Percentiles rank a stretch among this genome's conserved stretches.
Evolutionary conservation across 73 alveolate species (phyloP).

Genomic region (Effrenium voratum): DNA sequence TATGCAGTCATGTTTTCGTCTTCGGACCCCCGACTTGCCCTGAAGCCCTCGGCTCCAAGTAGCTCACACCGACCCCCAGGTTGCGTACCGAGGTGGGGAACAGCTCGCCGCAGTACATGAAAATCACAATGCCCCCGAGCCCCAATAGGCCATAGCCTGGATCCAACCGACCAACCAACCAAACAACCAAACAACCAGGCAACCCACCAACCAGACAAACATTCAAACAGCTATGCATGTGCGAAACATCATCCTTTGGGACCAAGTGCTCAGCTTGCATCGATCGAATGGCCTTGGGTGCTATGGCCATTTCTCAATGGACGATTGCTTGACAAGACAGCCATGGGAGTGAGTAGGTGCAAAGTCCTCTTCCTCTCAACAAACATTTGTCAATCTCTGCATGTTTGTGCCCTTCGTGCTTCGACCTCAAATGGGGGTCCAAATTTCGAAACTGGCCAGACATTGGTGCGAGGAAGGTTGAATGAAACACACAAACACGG

Average conservation of each 20-base stretch:
- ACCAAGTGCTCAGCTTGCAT: too few relatives aligned
- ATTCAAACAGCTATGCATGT: too few relatives aligned
- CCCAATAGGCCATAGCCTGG: too few relatives aligned
- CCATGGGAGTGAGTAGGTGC: neutral
- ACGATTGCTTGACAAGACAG: neutral
- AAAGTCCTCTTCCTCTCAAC: neutral
- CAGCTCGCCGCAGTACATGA: slow-evolving; percentile 55
- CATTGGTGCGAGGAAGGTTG: neutral
- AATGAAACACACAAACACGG: neutral
- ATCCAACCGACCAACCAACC: too few relatives aligned
- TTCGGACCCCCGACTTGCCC: too few relatives aligned
- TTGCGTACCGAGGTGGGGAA: slow-evolving; percentile 70
- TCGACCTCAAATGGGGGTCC: neutral
- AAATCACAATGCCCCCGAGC: slow-evolving; percentile 14
- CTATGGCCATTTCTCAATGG: too few relatives aligned
- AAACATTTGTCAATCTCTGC: neutral
- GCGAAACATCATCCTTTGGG: too few relatives aligned
- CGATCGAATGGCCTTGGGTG: neutral
- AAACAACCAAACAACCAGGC: too few relatives aligned
- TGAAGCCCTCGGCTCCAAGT: neutral
- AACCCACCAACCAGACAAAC: too few relatives aligned
- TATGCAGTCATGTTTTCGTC: too few relatives aligned
- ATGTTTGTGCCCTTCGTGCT: neutral
- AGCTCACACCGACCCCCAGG: slow-evolving; percentile 62
- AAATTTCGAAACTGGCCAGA: neutral